These are phyloP conservation scores for Triticum monococcum DNA, from an alignment of 176 grass and related monocot species.

Conservation along the genomic window DNA sequence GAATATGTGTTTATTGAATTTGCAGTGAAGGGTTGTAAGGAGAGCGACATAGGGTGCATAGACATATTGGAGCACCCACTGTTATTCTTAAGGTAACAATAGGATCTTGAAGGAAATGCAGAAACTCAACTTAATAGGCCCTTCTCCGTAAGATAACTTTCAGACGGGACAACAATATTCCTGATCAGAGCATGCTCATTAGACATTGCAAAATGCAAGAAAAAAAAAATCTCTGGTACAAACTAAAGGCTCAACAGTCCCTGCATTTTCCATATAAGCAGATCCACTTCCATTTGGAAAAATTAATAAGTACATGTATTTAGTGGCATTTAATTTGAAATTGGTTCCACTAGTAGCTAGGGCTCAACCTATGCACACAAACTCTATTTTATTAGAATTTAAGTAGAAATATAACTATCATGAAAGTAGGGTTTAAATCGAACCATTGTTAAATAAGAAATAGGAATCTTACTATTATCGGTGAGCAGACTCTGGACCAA, in stretches of 20 bases:
- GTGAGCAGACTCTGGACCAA: too few relatives aligned
- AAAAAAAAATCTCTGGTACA: background rate
- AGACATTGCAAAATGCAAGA: background rate
- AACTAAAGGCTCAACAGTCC: background rate
- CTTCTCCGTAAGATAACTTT: background rate
- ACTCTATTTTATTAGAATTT: background rate
- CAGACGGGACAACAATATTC: background rate
- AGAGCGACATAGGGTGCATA: background rate
- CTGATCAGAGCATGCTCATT: background rate
- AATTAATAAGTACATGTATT: background rate
- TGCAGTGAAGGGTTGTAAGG: background rate
- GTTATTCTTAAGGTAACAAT: background rate
- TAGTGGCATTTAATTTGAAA: background rate
- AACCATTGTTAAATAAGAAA: background rate
- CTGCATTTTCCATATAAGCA: background rate
- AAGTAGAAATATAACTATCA: background rate
- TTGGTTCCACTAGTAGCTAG: background rate
- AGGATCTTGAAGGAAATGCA: background rate
- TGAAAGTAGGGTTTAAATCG: background rate
- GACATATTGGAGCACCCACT: too few relatives aligned
- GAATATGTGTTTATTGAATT: background rate
- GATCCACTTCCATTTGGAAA: background rate
- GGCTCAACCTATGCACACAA: background rate
- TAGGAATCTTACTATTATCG: background rate
- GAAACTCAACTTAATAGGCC: background rate